These are phyloP conservation scores for Cenchrus americanus DNA, from an alignment of 176 grass and related monocot genomes.

Conservation along the genomic window DNA sequence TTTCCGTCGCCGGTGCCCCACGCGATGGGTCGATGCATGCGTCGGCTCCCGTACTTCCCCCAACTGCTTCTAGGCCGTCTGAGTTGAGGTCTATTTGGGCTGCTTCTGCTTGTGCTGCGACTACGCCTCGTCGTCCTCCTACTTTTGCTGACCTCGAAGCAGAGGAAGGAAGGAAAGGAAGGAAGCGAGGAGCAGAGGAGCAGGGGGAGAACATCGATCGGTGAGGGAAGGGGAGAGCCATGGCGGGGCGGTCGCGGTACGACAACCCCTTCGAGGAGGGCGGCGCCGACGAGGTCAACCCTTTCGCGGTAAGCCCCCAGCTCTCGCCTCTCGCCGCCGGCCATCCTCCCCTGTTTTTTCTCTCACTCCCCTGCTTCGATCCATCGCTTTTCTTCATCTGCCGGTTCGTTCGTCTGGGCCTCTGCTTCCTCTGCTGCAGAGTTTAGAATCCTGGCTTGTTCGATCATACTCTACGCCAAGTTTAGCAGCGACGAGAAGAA, in stretches of 20 bases:
- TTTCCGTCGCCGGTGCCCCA: not conserved
- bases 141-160: constrained; percentile 32
- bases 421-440: not conserved
- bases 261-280: constrained; percentile 64
- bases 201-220: not conserved
- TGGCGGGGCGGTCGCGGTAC: constrained; percentile 56
- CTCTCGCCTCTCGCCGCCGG: not conserved
- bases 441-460: not conserved
- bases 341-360: not conserved
- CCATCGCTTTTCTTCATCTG: not conserved
- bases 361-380: not conserved
- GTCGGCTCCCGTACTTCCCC: not conserved
- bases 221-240: constrained; percentile 9
- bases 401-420: not conserved
- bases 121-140: not conserved
- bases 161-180: not conserved
- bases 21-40: not conserved
- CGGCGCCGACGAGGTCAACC: constrained; percentile 58
- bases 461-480: not conserved
- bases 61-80: not conserved
- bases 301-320: constrained; percentile 49
- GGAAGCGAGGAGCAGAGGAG: not conserved
- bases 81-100: constrained; percentile 27
- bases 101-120: not conserved
- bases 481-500: not conserved